phyloP scores from a whole-genome alignment of 2,329 filamentous ascomycete species.

The Neurospora sp. region DNA sequence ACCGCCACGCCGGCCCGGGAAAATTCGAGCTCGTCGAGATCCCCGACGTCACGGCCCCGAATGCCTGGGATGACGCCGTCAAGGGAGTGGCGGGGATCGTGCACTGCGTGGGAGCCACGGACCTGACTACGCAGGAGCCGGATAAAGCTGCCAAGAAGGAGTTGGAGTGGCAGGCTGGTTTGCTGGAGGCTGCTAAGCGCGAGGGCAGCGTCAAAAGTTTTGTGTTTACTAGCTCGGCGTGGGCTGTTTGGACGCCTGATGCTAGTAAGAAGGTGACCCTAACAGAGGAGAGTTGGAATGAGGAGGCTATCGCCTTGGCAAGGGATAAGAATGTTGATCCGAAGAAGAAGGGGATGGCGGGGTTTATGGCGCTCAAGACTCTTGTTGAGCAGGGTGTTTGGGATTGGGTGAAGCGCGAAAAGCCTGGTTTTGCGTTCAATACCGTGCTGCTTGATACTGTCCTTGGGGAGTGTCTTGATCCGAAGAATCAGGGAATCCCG shows the following conservation, averaged over 20 bases:
- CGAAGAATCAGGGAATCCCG: conserved; percentile 20
- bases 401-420: conserved; percentile 22
- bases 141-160: conserved; percentile 16
- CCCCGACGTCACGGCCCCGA: conserved; percentile 17
- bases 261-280: conserved; percentile 11
- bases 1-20: conserved; percentile 13
- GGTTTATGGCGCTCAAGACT: conserved; percentile 25
- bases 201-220: conserved; percentile 19
- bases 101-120: conserved; percentile 17
- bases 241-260: conserved; percentile 23
- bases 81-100: conserved; percentile 17
- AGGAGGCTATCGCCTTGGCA: conserved; percentile 18
- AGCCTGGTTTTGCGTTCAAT: conserved; percentile 23
- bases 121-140: conserved; percentile 12
- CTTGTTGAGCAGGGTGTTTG: conserved; percentile 23
- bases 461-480: conserved; percentile 21
- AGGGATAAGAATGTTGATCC: conserved; percentile 7
- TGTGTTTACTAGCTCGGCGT: conserved; percentile 23
- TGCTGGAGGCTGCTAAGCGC: conserved; percentile 10
- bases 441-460: conserved; percentile 22
- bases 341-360: conserved; percentile 16
- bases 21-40: conserved; percentile 22
- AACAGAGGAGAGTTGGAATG: conserved; percentile 23
- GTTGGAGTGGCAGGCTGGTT: conserved; percentile 8
- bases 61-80: conserved; percentile 17